Percentiles rank a stretch among this genome's conserved stretches.
Conservation (phyloP, 1,284 basidiomycete species). For the Hymenochaete sp. region DNA sequence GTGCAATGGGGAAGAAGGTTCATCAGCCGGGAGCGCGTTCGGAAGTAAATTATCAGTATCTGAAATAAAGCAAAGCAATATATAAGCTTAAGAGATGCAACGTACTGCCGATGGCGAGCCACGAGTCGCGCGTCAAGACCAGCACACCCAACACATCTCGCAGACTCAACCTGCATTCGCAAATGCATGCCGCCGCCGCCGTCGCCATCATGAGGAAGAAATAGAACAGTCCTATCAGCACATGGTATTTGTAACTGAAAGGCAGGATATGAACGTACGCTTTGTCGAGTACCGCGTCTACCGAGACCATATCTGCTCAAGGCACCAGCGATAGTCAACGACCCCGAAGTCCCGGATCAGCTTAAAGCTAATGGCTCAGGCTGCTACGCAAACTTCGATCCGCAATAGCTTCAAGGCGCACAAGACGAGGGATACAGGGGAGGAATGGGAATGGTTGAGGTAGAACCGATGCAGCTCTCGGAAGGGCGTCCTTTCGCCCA, state of each 20-base stretch:
- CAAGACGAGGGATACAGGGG: too few relatives aligned
- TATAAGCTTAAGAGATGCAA: not conserved
- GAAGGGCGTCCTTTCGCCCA: too few relatives aligned
- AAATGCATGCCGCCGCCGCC: not conserved
- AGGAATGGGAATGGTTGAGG: too few relatives aligned
- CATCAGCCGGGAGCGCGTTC: not conserved
- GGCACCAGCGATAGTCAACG: too few relatives aligned
- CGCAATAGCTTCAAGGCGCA: too few relatives aligned
- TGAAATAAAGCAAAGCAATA: too few relatives aligned
- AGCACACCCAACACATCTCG: conserved; percentile 13
- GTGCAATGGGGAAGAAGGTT: not conserved
- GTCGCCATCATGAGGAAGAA: not conserved
- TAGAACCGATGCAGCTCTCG: too few relatives aligned
- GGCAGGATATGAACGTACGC: conserved; percentile 10
- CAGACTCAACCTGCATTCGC: conserved; percentile 2
- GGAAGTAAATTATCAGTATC: not conserved
- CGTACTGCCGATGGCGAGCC: conserved; percentile 17
- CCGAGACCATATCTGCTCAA: too few relatives aligned
- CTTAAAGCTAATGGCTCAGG: too few relatives aligned
- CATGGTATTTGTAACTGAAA: not conserved
- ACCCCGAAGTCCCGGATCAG: too few relatives aligned
- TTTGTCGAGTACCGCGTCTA: conserved; percentile 14
- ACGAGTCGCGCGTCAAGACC: conserved; percentile 10
- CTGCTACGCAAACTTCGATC: too few relatives aligned
- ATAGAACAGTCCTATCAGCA: not conserved